A percentile compares a stretch with the other conserved stretches of the same genome.
phyloP scores from a whole-genome alignment of 1,139 yeast species.

The Chernovozyma sophiae-reginae region DNA sequence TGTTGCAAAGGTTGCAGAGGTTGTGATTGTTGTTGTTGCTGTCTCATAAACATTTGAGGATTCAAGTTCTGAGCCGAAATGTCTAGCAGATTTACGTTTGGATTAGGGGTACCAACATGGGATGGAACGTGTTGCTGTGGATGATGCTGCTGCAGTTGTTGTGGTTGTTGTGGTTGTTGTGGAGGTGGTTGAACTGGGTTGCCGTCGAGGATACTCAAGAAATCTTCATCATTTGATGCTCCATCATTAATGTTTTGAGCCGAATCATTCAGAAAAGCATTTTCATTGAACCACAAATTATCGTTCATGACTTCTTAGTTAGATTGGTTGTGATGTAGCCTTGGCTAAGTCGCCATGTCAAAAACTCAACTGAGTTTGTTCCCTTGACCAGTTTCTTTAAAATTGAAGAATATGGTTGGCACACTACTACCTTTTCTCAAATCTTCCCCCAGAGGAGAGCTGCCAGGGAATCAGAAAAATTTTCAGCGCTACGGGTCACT shows the following conservation, averaged over 20 bases:
- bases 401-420: too few relatives aligned
- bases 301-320: conserved; percentile 26
- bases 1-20: too few relatives aligned
- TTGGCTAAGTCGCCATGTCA: too few relatives aligned
- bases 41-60: conserved; percentile 28
- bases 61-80: conserved; percentile 14
- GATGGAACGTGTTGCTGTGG: too few relatives aligned
- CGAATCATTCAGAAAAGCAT: conserved; percentile 25
- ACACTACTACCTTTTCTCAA: too few relatives aligned
- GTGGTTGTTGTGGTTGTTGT: conserved; percentile 2
- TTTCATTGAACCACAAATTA: conserved; percentile 43
- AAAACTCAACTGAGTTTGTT: too few relatives aligned
- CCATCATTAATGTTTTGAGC: conserved; percentile 13
- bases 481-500: too few relatives aligned
- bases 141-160: conserved; percentile 1
- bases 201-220: conserved; percentile 34
- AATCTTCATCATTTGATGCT: conserved; percentile 25
- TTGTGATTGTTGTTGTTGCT: conserved; percentile 14
- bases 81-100: not conserved
- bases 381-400: too few relatives aligned
- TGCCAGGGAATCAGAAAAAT: too few relatives aligned
- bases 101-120: not conserved
- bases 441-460: too few relatives aligned
- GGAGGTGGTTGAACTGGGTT: conserved; percentile 1
- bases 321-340: too few relatives aligned